Evolutionary conservation across 2,329 filamentous ascomycete species (phyloP), one percentile per base, ranked within the genome.

Genomic region (Fusarium sp.): DNA sequence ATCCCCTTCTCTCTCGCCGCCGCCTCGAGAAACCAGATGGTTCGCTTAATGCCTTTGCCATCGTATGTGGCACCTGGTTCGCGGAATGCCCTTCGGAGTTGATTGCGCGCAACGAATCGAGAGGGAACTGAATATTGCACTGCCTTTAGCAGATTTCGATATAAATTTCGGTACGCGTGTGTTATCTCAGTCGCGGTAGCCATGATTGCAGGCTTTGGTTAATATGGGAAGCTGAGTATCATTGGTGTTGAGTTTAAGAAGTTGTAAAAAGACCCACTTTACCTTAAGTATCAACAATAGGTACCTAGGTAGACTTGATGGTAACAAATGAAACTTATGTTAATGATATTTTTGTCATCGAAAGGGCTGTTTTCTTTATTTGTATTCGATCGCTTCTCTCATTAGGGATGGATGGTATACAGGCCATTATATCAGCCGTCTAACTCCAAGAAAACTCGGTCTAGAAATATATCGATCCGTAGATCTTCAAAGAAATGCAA

Each of bases 111-210:
- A 6, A 86, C 81, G 78, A 84, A 91, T 55, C 92, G 89, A 29
- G 89, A 86, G 18, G 92, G 92, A 66, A 86, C 86, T 16, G 92
- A 87, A 81, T 89, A 92, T 68, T 91, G 89, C 23, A 95, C 88
- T 6, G 92, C 93, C 29, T 84, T 87, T n/a, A 94, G 84, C 20
- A 87, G 82, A 9, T 84, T 84, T 53, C 90, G 88, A 75, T 92
- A 91, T 33, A 96, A 83, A 60, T 87, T 83, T 64, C 93, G 87
- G 79, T 95, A 96, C 46, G 91, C 88, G 70, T 86, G 84, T 38
- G 90, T 75, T 52, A 93, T 75, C 29, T 89, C 80, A 16, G 75
- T 65, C 11, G 77, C 74, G 31, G 63, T 54, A 20, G 67, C 52
- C 73, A 76, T 77, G 37, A 28, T 48, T 56, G 28, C 49, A 38